Base-by-base conservation (phyloP, 768 basidiomycete genomes). In the Agaricus blazei region DNA sequence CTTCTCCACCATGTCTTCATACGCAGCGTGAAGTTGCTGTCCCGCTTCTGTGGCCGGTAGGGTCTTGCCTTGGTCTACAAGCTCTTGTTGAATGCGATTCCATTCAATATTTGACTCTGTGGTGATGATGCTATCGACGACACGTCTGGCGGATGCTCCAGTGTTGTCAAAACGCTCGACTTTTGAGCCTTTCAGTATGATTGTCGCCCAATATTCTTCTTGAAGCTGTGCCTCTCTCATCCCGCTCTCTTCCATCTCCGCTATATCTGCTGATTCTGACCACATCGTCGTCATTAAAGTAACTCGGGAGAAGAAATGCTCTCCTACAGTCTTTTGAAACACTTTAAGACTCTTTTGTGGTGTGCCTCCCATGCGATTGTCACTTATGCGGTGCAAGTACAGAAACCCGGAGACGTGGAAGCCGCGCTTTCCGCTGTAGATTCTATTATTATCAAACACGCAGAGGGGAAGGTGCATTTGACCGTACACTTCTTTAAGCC, bases 211-310 rank as follows among this genome's bases (percentile, higher is more conserved):
- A 47, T 58, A 61, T 11, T 58, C 54, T 19, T 54, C 44, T 19
- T 53, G 48, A 5, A 53, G 52, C 45, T 53, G 31, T 7, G 0
- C 12, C 45, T 53, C 52, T 24, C 52, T 34, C 4, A 24, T 15
- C 24, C 24, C 12, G 5, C 19, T 19, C 26, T 37, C 24, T 19
- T 53, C 44, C 15, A 28, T 43, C 14, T 46, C 26, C 12, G 5
- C 19, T 6, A 5, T 41, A 9, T 29, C 36, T 3, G 11, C 31
- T 3, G 23, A 2, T 8, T 53, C 52, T 26, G 52, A 34, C 59
- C 59, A 60, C 44, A 54, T 51, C 5, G 59, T 55, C 3, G 59
- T 54, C 34, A 44, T 47, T 24, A 60, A 43, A 9, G 58, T 51
- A 14, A 60, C 57, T 7, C 43, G 51, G 2, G 3, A 4, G 37